Conservation (phyloP, 331 rosid genomes). For the Quercus phellos region DNA sequence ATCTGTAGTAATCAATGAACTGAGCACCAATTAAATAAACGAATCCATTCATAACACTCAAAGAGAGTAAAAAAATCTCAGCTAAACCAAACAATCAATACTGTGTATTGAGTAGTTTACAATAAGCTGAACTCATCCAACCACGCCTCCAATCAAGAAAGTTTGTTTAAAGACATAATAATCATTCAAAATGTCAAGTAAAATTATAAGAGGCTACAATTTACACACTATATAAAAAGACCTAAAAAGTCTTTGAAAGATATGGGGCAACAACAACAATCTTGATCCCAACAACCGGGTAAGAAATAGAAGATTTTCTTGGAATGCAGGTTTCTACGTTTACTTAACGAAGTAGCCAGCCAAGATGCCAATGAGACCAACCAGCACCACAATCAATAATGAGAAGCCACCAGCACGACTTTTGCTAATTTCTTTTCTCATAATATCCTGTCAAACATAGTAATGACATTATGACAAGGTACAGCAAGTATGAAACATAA, state of each 20-base stretch:
- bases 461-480: not conserved
- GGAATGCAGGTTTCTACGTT: constrained; percentile 11
- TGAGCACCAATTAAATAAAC: too few species aligned
- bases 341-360: constrained; percentile 32
- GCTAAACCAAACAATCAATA: not conserved
- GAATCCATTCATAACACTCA: not conserved
- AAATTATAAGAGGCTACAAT: not conserved
- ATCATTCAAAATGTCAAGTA: not conserved
- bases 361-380: constrained; percentile 36
- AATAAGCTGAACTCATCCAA: not conserved
- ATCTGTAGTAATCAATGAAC: too few species aligned
- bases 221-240: not conserved
- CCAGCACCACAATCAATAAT: constrained; percentile 25
- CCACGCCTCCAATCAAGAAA: not conserved
- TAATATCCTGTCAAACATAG: constrained; percentile 23
- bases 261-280: not conserved
- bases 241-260: not conserved
- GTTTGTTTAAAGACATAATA: not conserved
- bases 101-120: not conserved
- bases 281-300: constrained; percentile 1
- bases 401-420: constrained; percentile 30
- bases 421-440: constrained; percentile 28
- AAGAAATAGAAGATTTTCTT: not conserved
- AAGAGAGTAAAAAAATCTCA: not conserved
- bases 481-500: not conserved